Evolutionary conservation across 495 filamentous ascomycete species (phyloP), one percentile per base, ranked within the genome.

Genomic region (Neurospora sp.): DNA sequence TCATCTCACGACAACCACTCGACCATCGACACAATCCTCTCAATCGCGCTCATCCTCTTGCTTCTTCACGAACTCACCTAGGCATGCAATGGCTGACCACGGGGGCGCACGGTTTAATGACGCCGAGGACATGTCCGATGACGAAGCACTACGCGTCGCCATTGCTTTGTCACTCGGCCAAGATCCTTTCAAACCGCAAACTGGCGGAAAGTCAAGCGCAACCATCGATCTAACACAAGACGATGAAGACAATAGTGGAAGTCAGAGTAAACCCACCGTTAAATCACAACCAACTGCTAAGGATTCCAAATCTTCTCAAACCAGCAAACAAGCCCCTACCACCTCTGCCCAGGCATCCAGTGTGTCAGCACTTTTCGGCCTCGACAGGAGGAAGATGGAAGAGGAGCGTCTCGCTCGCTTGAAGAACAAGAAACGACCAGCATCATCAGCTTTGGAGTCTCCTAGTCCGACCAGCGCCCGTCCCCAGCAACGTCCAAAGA

Each of bases 351-450:
- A 35, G 27, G 2, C 27, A 8, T 70, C 12, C 39, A 46, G 35
- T n/a, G 40, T 73, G 70, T 74, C 70, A 3, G 72, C 73, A 2
- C 70, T 80, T 0, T 71, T 85, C 4, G 89, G 88, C 0, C 79
- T 94, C 0, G 87, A 97, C 80, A 88, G 94, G 11, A 92, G 91
- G 79, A 85, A 90, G 73, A 96, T 97, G 93, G 95, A 98, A 76
- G 83, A 90, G 77, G 95, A 96, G 77, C 88, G 95, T 27, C 86
- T 97, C 10, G 91, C 90, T 20, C 86, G 94, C 44, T 73, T 87
- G 6, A 66, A 66, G 54, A 35, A 35, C 54, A 81, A 83, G 23
- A 92, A 92, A 76, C 84, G 90, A 73, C 89, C 91, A 79, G 82
- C 86, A n/a, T 72, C 80, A 31, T 70, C 73, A 59, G 70, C 39